Percentiles rank a stretch among this genome's conserved stretches.
phyloP scores from a whole-genome alignment of 176 grass and related monocot genomes.

The Oryza coarctata region DNA sequence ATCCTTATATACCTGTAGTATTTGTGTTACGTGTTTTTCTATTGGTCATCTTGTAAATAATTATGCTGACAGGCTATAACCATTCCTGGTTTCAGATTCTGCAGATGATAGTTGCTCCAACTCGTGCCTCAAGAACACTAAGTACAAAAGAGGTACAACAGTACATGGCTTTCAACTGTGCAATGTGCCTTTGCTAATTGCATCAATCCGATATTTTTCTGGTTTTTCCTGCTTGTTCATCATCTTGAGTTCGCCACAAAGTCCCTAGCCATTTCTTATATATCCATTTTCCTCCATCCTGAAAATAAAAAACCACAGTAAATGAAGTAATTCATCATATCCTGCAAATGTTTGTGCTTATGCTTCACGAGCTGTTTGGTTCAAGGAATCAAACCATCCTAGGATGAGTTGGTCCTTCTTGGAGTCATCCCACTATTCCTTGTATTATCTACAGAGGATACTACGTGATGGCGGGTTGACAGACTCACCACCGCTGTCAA shows the following conservation, averaged over 20 bases:
- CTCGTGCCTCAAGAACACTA: slow-evolving; percentile 63
- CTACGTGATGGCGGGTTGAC: neutral
- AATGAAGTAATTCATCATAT: neutral
- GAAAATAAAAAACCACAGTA: neutral
- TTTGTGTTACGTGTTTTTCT: slow-evolving; percentile 13
- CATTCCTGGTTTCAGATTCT: slow-evolving; percentile 63
- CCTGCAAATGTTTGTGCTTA: neutral
- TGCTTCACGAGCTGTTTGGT: neutral
- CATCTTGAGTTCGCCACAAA: slow-evolving; percentile 18
- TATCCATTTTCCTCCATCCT: neutral
- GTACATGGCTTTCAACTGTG: neutral
- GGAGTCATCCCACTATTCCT: neutral
- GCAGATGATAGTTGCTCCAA: slow-evolving; percentile 61
- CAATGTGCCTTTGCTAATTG: neutral
- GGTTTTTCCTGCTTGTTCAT: neutral
- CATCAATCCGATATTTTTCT: neutral
- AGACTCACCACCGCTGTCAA: neutral
- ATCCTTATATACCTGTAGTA: neutral
- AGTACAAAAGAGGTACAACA: slow-evolving; percentile 78
- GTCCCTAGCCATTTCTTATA: neutral
- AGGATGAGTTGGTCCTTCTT: neutral
- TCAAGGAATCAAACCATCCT: neutral
- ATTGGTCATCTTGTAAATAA: neutral
- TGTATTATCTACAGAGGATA: neutral
- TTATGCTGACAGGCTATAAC: slow-evolving; percentile 6